phyloP scores from a whole-genome alignment of 805 yeast species.

The Dipodascus geniculatus region DNA sequence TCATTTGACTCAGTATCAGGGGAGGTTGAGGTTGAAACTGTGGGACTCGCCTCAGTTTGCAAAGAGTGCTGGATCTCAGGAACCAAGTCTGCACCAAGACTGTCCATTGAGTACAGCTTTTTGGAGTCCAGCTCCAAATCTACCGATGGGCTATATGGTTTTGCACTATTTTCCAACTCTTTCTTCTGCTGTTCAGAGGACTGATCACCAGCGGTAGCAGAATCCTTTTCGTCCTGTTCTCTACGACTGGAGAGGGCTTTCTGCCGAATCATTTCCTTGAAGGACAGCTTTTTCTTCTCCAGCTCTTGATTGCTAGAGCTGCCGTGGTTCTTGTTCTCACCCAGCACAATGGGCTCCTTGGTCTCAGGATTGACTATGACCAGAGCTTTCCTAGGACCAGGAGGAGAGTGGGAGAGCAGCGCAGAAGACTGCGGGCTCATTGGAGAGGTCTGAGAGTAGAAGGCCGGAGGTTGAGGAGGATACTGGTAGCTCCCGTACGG shows the following conservation, averaged over 20 bases:
- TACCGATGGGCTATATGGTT: too few species aligned
- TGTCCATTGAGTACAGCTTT: too few species aligned
- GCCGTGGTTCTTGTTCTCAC: background rate
- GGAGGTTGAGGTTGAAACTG: background rate
- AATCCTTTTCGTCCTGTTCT: background rate
- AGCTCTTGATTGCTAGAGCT: background rate
- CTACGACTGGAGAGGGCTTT: background rate
- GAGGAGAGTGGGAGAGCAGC: background rate
- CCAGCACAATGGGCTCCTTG: background rate
- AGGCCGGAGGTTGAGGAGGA: background rate
- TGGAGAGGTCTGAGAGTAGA: background rate
- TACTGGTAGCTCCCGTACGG: background rate
- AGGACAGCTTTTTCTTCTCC: background rate
- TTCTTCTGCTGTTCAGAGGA: too few species aligned
- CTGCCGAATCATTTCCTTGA: background rate
- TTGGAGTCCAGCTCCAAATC: too few species aligned
- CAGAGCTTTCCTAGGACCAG: background rate
- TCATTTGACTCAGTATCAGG: background rate
- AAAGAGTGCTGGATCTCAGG: background rate
- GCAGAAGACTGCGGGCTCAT: background rate
- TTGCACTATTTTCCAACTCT: too few species aligned
- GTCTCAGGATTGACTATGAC: background rate
- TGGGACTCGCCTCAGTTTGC: background rate
- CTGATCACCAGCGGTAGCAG: too few species aligned
- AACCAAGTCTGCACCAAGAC: too few species aligned